Percentiles rank a stretch among this genome's conserved stretches.
Evolutionary conservation across 116 monocot genomes (phyloP).

Genomic region (Thalassia testudinum): DNA sequence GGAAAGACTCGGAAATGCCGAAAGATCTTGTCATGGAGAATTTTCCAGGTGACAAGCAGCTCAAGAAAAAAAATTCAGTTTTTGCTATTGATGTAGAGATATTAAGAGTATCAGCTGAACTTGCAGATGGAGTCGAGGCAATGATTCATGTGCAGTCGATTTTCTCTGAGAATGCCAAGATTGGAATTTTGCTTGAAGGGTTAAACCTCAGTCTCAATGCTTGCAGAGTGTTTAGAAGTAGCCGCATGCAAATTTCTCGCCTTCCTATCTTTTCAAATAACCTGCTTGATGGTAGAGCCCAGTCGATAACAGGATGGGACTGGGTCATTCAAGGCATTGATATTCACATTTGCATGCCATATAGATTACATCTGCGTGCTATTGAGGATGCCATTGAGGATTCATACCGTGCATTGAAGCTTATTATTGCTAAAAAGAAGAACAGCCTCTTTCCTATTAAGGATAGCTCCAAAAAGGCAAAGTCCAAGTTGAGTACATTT

Average conservation of each 20-base stretch:
- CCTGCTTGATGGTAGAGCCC: constrained; percentile 28
- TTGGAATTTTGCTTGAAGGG: constrained; percentile 82
- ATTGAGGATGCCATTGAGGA: constrained; percentile 98
- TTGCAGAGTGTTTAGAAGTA: constrained; percentile 73
- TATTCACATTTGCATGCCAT: constrained; percentile 88
- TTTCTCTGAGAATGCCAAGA: constrained; percentile 91
- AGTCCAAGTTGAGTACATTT: constrained; percentile 36
- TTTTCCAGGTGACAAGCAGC: constrained; percentile 27
- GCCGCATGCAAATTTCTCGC: constrained; percentile 88
- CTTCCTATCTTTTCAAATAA: constrained; percentile 40
- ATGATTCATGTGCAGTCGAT: constrained; percentile 79
- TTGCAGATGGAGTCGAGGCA: constrained; percentile 90
- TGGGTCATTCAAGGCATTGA: constrained; percentile 95
- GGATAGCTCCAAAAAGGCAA: constrained; percentile 35
- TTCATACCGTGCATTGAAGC: constrained; percentile 71
- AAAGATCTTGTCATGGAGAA: constrained; percentile 17
- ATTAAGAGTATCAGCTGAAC: constrained; percentile 70
- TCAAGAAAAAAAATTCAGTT: constrained; percentile 46
- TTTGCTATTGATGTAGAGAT: constrained; percentile 86
- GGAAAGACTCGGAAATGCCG: constrained; percentile 16
- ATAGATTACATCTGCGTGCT: constrained; percentile 81
- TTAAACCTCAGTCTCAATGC: constrained; percentile 68
- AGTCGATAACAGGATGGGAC: constrained; percentile 44
- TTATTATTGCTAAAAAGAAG: constrained; percentile 48
- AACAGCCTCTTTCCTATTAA: constrained; percentile 36